Evolutionary conservation across 1,284 basidiomycete genomes (phyloP).

Genomic region (Malassezia pachydermatis): DNA sequence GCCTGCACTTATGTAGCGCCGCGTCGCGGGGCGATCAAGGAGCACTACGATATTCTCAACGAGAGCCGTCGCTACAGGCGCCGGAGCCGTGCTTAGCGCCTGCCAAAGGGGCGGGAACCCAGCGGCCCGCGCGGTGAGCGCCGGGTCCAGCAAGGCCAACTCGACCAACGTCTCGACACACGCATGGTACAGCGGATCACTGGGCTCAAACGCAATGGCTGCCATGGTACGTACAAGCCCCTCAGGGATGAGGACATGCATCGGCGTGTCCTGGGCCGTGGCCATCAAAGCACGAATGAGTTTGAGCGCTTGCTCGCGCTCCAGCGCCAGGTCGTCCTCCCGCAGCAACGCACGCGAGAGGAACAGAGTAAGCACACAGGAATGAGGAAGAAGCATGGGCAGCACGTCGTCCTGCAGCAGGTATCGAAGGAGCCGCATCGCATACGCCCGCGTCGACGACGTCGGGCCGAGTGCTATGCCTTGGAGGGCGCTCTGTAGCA

Average conservation of each 20-base stretch:
- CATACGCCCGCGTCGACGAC: conserved; percentile 1
- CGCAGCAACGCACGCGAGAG: conserved; percentile 1
- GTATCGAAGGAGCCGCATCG: conserved; percentile 5
- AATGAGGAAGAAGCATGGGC: background rate
- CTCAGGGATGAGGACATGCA: conserved; percentile 21
- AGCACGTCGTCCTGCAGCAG: background rate
- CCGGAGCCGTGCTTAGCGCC: conserved; percentile 73
- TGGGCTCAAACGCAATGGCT: conserved; percentile 80
- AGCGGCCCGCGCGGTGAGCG: conserved; percentile 68
- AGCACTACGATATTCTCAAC: conserved; percentile 73
- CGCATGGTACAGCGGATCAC: conserved; percentile 75
- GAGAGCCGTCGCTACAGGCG: conserved; percentile 73
- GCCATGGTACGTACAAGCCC: conserved; percentile 62
- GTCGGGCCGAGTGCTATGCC: background rate
- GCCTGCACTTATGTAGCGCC: conserved; percentile 68
- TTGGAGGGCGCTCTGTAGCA: conserved; percentile 1
- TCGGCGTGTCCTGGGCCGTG: conserved; percentile 50
- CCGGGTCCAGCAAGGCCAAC: conserved; percentile 76
- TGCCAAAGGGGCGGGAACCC: conserved; percentile 79
- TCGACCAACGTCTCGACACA: conserved; percentile 84
- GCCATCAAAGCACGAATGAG: conserved; percentile 75
- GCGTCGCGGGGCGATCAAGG: conserved; percentile 71
- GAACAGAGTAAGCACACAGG: background rate
- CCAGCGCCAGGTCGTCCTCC: conserved; percentile 44
- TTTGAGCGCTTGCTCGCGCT: conserved; percentile 90